Evolutionary conservation across 1,139 yeast genomes (phyloP), one percentile per base, ranked within the genome.

Genomic region (Blastobotrys elegans): DNA sequence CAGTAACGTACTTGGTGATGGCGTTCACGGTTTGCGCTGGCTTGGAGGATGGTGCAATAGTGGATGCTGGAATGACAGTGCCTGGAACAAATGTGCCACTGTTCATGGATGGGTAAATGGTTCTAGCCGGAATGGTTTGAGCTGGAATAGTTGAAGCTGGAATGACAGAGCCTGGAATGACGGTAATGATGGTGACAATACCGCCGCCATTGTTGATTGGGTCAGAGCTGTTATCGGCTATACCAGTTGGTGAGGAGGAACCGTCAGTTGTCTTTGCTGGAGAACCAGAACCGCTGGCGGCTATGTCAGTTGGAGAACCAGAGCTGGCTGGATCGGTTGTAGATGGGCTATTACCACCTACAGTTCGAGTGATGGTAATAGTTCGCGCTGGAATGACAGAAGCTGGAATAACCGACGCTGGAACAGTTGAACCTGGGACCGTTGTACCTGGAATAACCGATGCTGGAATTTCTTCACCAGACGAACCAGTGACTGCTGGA

Each of bases 311-410:
- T 21, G 41, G 24, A 13, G 37, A 7, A 13, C 17, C 13, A 14
- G 17, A 14, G 21, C 40, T 33, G 5, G 40, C 8, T 22, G 27
- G 17, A 34, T 29, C 36, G 21, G 10, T 10, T 17, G 18, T 14
- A 16, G 29, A 14, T 24, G 17, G 13, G 5, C 31, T 32, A 26
- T 17, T 26, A 18, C 18, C 8, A 14, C 31, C 16, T 27, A 47
- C 46, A 3, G 40, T 37, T 37, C 22, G 21, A 18, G 30, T 37
- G 13, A 37, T 37, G 3, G 40, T 37, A 33, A 49, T 45, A 6
- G 52, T 48, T 32, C 50, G 50, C n/a, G 55, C 36, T 13, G 50
- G 50, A 24, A 52, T 44, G 4, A 54, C 44, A 27, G 52, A 44
- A 20, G 52, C 56, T 13, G 50, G 47, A 33, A 53, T 36, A 10